Base-by-base conservation (phyloP, 345 rosid species). In the Aethionema arabicum region DNA sequence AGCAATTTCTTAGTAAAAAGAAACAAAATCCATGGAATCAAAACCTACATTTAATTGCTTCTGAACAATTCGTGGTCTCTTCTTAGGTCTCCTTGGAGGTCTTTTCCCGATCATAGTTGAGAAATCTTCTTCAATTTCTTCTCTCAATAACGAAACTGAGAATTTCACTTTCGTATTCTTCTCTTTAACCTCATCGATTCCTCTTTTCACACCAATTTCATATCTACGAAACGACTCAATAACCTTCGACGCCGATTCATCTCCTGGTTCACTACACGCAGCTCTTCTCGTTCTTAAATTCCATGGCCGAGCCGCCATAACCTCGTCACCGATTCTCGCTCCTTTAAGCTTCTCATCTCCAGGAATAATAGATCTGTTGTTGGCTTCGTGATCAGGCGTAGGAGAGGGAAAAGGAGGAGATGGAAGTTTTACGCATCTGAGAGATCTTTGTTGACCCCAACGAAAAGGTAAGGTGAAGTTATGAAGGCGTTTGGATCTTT, bases 241-340 rank as follows among this genome's bases (percentile, higher is more conserved):
- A n/a, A 30, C 27, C 66, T 52, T 60, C 48, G 3, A 11, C 50
- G 50, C 13, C 5, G 60, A 45, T 21, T 55, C 68, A 4, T 62
- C 74, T 6, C 74, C 68, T 0, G 56, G 43, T 6, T 55, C 68
- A 56, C 46, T 40, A 39, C 63, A 62, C 32, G 58, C 44, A 40
- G 63, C 64, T 70, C 74, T 57, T 35, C 74, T 70, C 52, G 58
- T 70, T 27, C 74, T 70, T 52, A 70, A 37, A 63, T 63, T 70
- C 74, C 74, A 70, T 32, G 68, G 69, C 21, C 46, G 59, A 40
- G 36, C 13, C 13, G 62, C 37, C 40, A 51, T 41, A 15, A 27
- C 48, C 16, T 8, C 69, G 4, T 64, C 68, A 16, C 29, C 44
- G 13, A 16, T 53, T 29, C 4, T 65, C 35, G 27, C 11, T 39